Evolutionary conservation across 495 filamentous ascomycete genomes (phyloP), one percentile per base, ranked within the genome.

Genomic region (Penicillium turbatum): DNA sequence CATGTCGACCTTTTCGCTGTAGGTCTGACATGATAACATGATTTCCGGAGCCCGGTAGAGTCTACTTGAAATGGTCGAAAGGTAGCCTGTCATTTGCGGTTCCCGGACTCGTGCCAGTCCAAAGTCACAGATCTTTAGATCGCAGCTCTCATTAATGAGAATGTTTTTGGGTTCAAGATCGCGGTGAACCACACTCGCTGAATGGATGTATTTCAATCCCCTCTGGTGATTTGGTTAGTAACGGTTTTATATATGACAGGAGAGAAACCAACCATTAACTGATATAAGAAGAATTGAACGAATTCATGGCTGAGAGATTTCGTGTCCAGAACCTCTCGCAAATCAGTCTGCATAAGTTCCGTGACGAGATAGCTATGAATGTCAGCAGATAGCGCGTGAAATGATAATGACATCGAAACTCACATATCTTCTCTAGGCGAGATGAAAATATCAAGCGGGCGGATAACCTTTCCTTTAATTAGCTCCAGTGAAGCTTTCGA

Each of bases 1-100:
- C 61, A 96, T 92, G 72, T 96, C 91, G 24, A 96, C 90, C 74
- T 93, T 88, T 32, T 93, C 86, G 61, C 92, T 88, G 73, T 96
- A 96, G 69, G 93, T 92, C 70, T 95, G 90, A 90, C 91, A 95
- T 17, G 89, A 95, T 60, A 96, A 87, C 90, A 96, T 95, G 67
- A 95, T 95, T 72, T 96, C 91, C 4, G 91, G 89, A 4, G 90
- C 89, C 42, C 87, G 81, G 73, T 96, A 96, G 76, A 93, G 95
- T 75, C 90, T 79, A 49, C 88, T 95, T 26, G 89, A 92, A 30
- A 40, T 24, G 43, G 88, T 95, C 29, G 89, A 92, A 36, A 40
- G 21, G 43, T 95, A 92, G 66, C 89, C 89, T 27, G 90, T 96
- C 90, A 95, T 95, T 69, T 93, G 90, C 24, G 90, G 89, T 61